Percentiles rank a stretch among this genome's conserved stretches.
Conservation (phyloP, 1,284 basidiomycete genomes). For the Phylloboletellus chloephorus region DNA sequence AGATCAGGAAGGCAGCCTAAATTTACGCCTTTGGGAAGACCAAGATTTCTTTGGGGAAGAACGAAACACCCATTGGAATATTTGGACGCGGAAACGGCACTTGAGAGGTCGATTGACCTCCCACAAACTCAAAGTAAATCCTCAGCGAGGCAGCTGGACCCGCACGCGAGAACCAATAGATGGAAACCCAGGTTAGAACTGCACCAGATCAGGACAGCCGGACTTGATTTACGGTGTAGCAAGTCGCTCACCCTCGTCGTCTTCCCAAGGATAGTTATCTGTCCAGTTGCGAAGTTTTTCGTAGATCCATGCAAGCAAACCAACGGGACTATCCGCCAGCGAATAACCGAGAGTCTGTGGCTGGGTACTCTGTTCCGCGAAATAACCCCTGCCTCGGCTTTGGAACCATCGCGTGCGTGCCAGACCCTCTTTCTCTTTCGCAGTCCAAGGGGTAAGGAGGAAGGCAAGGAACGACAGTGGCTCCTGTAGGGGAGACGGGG, state of each 20-base stretch:
- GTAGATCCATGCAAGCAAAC: slow-evolving; percentile 56
- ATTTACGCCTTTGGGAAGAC: slow-evolving; percentile 37
- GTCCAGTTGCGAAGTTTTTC: slow-evolving; percentile 53
- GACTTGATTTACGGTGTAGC: slow-evolving; percentile 6
- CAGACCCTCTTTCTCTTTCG: slow-evolving; percentile 36
- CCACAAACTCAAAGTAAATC: slow-evolving; percentile 45
- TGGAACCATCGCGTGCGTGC: slow-evolving; percentile 31
- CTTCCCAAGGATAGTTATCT: slow-evolving; percentile 46
- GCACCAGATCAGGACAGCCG: not conserved
- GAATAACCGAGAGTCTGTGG: slow-evolving; percentile 57
- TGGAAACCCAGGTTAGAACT: slow-evolving; percentile 57
- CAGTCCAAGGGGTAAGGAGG: slow-evolving; percentile 30
- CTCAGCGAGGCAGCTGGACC: slow-evolving; percentile 51
- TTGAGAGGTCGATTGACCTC: not conserved
- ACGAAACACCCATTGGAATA: slow-evolving; percentile 44
- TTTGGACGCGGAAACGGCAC: slow-evolving; percentile 10
- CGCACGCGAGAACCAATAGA: slow-evolving; percentile 53
- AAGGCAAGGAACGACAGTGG: slow-evolving; percentile 30
- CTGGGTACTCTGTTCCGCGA: slow-evolving; percentile 40
- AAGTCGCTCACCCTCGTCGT: slow-evolving; percentile 40
- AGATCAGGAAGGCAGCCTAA: not conserved
- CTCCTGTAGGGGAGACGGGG: slow-evolving; percentile 23
- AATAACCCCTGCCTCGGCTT: slow-evolving; percentile 38
- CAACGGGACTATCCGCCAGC: slow-evolving; percentile 53
- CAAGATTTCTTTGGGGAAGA: slow-evolving; percentile 44